phyloP scores from a whole-genome alignment of 768 basidiomycete genomes.

The Megacollybia marginata region DNA sequence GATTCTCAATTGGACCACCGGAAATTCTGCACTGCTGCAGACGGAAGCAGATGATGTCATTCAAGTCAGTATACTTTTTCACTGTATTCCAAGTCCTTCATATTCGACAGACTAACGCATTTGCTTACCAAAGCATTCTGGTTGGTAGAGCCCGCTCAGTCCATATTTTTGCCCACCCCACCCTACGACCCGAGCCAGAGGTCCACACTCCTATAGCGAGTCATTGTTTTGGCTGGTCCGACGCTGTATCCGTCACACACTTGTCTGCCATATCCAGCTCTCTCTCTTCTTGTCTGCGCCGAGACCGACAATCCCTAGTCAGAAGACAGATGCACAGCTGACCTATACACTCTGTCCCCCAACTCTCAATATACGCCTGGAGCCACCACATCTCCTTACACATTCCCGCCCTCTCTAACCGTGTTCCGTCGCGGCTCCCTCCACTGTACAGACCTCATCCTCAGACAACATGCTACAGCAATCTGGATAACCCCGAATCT shows the following conservation, averaged over 20 bases:
- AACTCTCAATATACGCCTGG: background rate
- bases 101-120: conserved; percentile 35
- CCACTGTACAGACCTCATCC: conserved; percentile 43
- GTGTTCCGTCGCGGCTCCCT: conserved; percentile 41
- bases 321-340: conserved; percentile 36
- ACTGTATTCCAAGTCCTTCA: background rate
- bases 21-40: conserved; percentile 38
- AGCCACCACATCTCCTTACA: conserved; percentile 20
- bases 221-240: conserved; percentile 64
- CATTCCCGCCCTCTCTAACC: conserved; percentile 41
- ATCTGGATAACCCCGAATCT: conserved; percentile 64
- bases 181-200: conserved; percentile 17
- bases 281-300: conserved; percentile 49
- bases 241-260: conserved; percentile 39
- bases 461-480: conserved; percentile 52
- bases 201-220: conserved; percentile 29
- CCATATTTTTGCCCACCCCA: conserved; percentile 45
- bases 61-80: conserved; percentile 20
- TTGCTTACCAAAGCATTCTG: conserved; percentile 38
- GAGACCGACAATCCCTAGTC: conserved; percentile 60
- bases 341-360: conserved; percentile 36
- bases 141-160: conserved; percentile 55
- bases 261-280: conserved; percentile 6
- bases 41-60: conserved; percentile 17
- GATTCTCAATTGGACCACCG: conserved; percentile 49